Conservation (phyloP, 257 asterid genomes). For the Solanum acaule region DNA sequence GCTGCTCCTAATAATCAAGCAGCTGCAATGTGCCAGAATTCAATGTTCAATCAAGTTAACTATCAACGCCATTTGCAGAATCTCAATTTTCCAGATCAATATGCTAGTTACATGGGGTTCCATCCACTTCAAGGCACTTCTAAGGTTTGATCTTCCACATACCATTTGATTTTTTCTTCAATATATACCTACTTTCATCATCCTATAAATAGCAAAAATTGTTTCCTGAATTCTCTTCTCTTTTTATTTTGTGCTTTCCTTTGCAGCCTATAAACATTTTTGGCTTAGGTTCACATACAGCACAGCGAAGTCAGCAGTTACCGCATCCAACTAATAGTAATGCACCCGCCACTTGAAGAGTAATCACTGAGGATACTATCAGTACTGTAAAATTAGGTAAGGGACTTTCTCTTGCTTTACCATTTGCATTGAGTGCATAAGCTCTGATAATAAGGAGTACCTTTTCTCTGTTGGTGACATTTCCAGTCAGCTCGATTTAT, state of each 20-base stretch:
- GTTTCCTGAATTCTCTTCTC: background rate
- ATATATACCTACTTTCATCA: background rate
- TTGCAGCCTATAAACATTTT: conserved; percentile 48
- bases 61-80: conserved; percentile 44
- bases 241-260: background rate
- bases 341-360: conserved; percentile 15
- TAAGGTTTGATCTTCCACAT: conserved; percentile 31
- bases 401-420: background rate
- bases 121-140: conserved; percentile 37
- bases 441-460: background rate
- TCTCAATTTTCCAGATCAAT: conserved; percentile 42
- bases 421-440: background rate
- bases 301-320: conserved; percentile 25
- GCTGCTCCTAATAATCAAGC: conserved; percentile 1
- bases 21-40: conserved; percentile 30
- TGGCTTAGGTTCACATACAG: conserved; percentile 34
- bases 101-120: conserved; percentile 53
- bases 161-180: background rate
- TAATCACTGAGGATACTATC: background rate
- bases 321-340: conserved; percentile 26
- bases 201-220: background rate
- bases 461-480: background rate
- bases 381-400: background rate
- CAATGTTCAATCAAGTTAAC: conserved; percentile 19
- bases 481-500: background rate